phyloP scores from a whole-genome alignment of 2,329 filamentous ascomycete species.

The Lasiodiplodia sp. region DNA sequence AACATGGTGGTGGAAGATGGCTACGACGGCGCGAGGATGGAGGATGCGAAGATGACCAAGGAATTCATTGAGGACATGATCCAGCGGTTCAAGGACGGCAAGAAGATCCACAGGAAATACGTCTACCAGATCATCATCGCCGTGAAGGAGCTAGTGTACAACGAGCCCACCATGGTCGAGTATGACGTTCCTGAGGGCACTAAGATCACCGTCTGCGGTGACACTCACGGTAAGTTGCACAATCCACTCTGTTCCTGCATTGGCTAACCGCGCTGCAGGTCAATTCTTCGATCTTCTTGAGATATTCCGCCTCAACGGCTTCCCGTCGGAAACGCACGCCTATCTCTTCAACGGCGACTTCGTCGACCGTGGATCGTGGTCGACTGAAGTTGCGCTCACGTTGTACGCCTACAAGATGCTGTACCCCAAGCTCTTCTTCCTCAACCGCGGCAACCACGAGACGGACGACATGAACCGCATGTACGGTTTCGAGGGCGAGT shows the following conservation, averaged over 20 bases:
- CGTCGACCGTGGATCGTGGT: slow-evolving; percentile 97
- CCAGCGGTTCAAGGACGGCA: slow-evolving; percentile 91
- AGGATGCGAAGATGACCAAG: slow-evolving; percentile 80
- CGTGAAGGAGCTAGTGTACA: slow-evolving; percentile 86
- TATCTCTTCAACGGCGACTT: slow-evolving; percentile 99
- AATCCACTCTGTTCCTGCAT: background rate
- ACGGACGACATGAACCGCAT: slow-evolving; percentile 99
- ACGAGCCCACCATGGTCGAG: slow-evolving; percentile 97
- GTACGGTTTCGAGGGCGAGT: slow-evolving; percentile 98
- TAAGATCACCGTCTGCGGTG: slow-evolving; percentile 91
- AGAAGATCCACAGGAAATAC: slow-evolving; percentile 95
- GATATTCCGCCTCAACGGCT: slow-evolving; percentile 90
- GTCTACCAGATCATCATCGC: slow-evolving; percentile 95
- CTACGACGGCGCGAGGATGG: slow-evolving; percentile 85
- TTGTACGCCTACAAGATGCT: slow-evolving; percentile 98
- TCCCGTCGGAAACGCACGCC: slow-evolving; percentile 82
- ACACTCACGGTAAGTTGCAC: slow-evolving; percentile 80
- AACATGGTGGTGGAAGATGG: slow-evolving; percentile 80
- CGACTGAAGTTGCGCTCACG: slow-evolving; percentile 91
- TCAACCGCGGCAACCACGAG: slow-evolving; percentile 98
- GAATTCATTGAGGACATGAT: slow-evolving; percentile 99
- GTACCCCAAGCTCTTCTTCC: slow-evolving; percentile 84
- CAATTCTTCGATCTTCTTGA: slow-evolving; percentile 98
- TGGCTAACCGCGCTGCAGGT: slow-evolving; percentile 59
- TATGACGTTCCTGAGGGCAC: slow-evolving; percentile 79